Percentiles rank a stretch among this genome's conserved stretches.
Conservation (phyloP, 1,284 basidiomycete species). For the Ustanciosporium gigantosporum region DNA sequence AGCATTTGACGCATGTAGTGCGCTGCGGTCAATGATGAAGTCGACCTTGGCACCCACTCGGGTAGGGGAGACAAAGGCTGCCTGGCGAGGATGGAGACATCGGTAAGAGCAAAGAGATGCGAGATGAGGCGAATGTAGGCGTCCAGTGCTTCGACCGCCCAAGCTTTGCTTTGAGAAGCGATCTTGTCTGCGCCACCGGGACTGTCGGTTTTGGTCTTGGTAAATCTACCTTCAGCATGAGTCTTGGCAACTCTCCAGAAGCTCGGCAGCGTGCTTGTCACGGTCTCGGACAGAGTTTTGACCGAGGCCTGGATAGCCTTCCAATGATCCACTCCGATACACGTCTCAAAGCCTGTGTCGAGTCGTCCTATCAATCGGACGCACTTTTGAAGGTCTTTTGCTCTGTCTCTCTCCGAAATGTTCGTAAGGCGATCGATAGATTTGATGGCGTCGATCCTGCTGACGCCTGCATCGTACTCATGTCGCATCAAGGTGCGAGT, state of each 20-base stretch:
- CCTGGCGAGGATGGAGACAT: slow-evolving; percentile 68
- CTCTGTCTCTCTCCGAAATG: slow-evolving; percentile 69
- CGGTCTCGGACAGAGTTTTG: slow-evolving; percentile 64
- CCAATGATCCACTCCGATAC: slow-evolving; percentile 66
- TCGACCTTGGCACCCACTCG: slow-evolving; percentile 73
- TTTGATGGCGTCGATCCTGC: slow-evolving; percentile 19
- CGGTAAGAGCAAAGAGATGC: slow-evolving; percentile 83
- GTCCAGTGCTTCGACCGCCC: slow-evolving; percentile 88
- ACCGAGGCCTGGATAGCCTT: slow-evolving; percentile 72
- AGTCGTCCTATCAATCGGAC: slow-evolving; percentile 44
- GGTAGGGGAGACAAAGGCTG: slow-evolving; percentile 65
- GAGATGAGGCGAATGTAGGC: slow-evolving; percentile 84
- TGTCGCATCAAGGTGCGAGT: slow-evolving; percentile 78
- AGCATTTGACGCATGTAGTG: slow-evolving; percentile 79
- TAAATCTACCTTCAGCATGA: slow-evolving; percentile 71
- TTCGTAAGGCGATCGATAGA: slow-evolving; percentile 49
- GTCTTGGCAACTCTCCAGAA: slow-evolving; percentile 92
- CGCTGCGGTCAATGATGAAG: slow-evolving; percentile 80
- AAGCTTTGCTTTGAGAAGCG: slow-evolving; percentile 79
- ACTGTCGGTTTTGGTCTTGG: slow-evolving; percentile 11
- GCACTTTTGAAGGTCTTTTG: slow-evolving; percentile 57
- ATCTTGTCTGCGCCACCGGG: slow-evolving; percentile 66
- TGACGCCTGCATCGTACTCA: slow-evolving; percentile 65
- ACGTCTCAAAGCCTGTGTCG: slow-evolving; percentile 35
- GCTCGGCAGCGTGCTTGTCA: slow-evolving; percentile 73